Evolutionary conservation across 768 basidiomycete genomes (phyloP), one percentile per base, ranked within the genome.

Genomic region (Naganishia friedmannii): DNA sequence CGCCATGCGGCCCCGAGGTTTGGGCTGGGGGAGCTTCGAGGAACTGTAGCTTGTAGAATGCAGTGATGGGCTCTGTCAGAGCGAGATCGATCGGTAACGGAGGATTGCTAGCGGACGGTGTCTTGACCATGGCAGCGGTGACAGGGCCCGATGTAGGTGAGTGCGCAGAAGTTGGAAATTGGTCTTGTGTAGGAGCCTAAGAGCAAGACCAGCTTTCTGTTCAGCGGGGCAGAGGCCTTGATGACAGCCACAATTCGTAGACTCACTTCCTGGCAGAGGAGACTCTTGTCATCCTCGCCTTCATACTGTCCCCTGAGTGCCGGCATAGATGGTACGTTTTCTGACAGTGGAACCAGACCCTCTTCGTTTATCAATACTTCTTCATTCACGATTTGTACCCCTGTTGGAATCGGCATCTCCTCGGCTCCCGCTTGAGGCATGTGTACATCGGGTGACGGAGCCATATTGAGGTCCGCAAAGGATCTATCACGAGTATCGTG

Each of bases 11-110:
- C 7, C 42, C 53, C 29, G 67, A 45, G n/a, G 53, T 46, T n/a
- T 51, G 42, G n/a, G 53, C 17, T 3, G 67, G 55, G 5, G 53
- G 37, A 31, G 63, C 53, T 23, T 65, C 70, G 66, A 45, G 57
- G 51, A 80, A 80, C 65, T 80, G 79, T 6, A 80, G 72, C 72
- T 80, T 80, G 74, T 80, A 80, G 66, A 75, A 80, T 3, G 79
- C 79, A 37, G 77, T 76, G 54, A 76, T 78, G 21, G 79, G 79
- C 56, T 80, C 79, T 31, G 78, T 80, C 60, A 78, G 77, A 23
- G 70, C 69, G 70, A 58, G 67, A 53, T 80, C 78, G 26, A 80
- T 77, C 5, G 79, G 79, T 42, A 80, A 66, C 29, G 76, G 74
- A 23, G 76, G 71, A 32, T 68, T 51, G 42, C 60, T 26, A 7